Conservation (phyloP, 1,284 basidiomycete species). For the Puccinia coronata region DNA sequence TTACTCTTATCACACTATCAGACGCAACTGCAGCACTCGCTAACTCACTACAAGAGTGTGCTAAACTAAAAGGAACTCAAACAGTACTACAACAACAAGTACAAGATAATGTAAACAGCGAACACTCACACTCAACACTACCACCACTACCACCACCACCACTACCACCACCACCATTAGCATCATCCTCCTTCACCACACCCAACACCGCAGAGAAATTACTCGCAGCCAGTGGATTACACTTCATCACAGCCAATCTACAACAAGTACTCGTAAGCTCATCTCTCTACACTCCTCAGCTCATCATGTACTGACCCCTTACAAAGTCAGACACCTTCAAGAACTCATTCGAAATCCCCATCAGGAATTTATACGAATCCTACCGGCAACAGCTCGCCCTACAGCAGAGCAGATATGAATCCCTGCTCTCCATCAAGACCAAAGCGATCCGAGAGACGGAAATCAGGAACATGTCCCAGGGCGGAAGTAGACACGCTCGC, state of each 20-base stretch:
- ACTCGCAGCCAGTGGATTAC: slow-evolving; percentile 54
- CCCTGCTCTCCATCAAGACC: slow-evolving; percentile 53
- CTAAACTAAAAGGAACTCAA: slow-evolving; percentile 53
- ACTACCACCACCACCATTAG: neutral
- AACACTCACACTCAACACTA: slow-evolving; percentile 7
- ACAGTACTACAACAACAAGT: too few species aligned
- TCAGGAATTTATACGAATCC: slow-evolving; percentile 53
- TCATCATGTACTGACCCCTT: neutral
- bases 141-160: neutral
- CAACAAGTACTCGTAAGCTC: slow-evolving; percentile 53
- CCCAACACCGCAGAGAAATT: slow-evolving; percentile 52
- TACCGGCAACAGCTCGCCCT: slow-evolving; percentile 51
- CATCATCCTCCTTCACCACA: neutral
- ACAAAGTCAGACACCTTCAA: slow-evolving; percentile 54
- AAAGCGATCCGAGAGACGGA: slow-evolving; percentile 54
- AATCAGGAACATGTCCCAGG: slow-evolving; percentile 53
- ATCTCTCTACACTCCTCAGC: neutral
- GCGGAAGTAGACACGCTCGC: slow-evolving; percentile 49
- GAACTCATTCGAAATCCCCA: slow-evolving; percentile 54
- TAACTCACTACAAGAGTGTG: slow-evolving; percentile 51
- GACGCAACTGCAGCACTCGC: slow-evolving; percentile 38
- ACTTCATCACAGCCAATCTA: slow-evolving; percentile 54
- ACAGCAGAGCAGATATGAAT: slow-evolving; percentile 54
- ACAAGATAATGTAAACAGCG: too few species aligned
- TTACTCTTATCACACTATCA: slow-evolving; percentile 53